A percentile compares a stretch with the other conserved stretches of the same genome.
Evolutionary conservation across 139 green algal species (phyloP).

Genomic region (Picochlorum sp.): DNA sequence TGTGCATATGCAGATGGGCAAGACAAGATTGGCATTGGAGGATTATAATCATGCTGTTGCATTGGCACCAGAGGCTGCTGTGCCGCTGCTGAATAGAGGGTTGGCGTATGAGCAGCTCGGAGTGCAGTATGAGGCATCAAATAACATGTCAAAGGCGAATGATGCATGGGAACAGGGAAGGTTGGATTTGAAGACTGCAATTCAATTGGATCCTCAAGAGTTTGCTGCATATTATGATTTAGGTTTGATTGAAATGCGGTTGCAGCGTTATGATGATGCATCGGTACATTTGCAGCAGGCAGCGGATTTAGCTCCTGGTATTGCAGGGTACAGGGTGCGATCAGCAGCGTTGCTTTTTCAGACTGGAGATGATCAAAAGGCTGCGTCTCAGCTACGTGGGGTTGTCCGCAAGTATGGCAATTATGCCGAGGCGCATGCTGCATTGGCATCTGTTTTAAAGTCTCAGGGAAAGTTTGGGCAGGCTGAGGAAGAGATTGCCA

Average conservation of each 20-base stretch:
- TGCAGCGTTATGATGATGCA: slow-evolving; percentile 14
- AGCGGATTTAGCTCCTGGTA: slow-evolving; percentile 25
- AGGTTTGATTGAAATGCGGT: slow-evolving; percentile 23
- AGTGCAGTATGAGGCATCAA: background rate
- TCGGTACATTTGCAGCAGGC: slow-evolving; percentile 11
- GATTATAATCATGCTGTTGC: slow-evolving; percentile 16
- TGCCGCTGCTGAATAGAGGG: slow-evolving; percentile 22
- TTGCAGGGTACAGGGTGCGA: slow-evolving; percentile 26
- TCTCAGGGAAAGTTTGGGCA: background rate
- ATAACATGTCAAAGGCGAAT: background rate
- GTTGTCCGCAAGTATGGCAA: slow-evolving; percentile 15
- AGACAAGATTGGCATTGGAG: slow-evolving; percentile 6
- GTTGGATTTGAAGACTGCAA: slow-evolving; percentile 13
- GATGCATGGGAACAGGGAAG: slow-evolving; percentile 7
- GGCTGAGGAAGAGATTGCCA: background rate
- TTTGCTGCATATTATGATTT: slow-evolving; percentile 30
- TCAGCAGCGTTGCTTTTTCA: slow-evolving; percentile 25
- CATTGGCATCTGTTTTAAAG: slow-evolving; percentile 24
- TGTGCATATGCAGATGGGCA: slow-evolving; percentile 22
- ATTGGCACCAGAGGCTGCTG: slow-evolving; percentile 19
- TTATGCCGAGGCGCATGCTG: slow-evolving; percentile 24
- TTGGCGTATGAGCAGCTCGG: slow-evolving; percentile 19
- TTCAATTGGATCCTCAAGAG: slow-evolving; percentile 14
- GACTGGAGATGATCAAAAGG: slow-evolving; percentile 5
- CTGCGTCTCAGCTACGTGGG: slow-evolving; percentile 3